phyloP scores from a whole-genome alignment of 306 rosid genomes.

The Sesbania bispinosa region DNA sequence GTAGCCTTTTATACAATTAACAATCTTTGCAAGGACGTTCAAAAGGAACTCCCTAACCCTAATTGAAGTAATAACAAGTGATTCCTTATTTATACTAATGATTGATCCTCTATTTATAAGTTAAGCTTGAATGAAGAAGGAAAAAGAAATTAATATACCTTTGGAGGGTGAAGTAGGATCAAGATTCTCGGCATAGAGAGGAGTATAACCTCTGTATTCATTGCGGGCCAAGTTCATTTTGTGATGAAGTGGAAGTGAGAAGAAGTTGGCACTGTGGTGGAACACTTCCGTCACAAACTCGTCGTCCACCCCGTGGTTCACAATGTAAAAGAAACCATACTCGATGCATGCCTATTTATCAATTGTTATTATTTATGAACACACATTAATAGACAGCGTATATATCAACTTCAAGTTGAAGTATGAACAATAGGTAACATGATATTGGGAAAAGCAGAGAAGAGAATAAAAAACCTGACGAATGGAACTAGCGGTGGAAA shows the following conservation, averaged over 20 bases:
- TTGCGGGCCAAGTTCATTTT: slow-evolving; percentile 60
- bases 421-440: no score
- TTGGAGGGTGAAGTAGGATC: slow-evolving; percentile 46
- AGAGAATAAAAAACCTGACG: slow-evolving; percentile 49
- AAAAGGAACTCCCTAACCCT: no score
- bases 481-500: slow-evolving; percentile 48
- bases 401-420: no score
- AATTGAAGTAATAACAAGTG: no score
- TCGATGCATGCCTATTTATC: slow-evolving; percentile 61
- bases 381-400: no score
- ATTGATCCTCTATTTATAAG: no score
- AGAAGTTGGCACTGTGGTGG: slow-evolving; percentile 48
- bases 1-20: no score
- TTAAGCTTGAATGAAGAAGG: no score
- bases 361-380: not conserved
- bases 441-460: no score
- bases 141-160: slow-evolving; percentile 37
- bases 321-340: slow-evolving; percentile 76
- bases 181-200: slow-evolving; percentile 62
- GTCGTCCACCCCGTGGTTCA: slow-evolving; percentile 73
- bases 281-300: slow-evolving; percentile 42
- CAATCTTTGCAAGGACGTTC: no score
- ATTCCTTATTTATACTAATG: no score
- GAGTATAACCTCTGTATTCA: slow-evolving; percentile 69
- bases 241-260: slow-evolving; percentile 52